These are phyloP conservation scores for Xylaria sp. DNA, from an alignment of 2,329 filamentous ascomycete genomes.

Conservation along the genomic window DNA sequence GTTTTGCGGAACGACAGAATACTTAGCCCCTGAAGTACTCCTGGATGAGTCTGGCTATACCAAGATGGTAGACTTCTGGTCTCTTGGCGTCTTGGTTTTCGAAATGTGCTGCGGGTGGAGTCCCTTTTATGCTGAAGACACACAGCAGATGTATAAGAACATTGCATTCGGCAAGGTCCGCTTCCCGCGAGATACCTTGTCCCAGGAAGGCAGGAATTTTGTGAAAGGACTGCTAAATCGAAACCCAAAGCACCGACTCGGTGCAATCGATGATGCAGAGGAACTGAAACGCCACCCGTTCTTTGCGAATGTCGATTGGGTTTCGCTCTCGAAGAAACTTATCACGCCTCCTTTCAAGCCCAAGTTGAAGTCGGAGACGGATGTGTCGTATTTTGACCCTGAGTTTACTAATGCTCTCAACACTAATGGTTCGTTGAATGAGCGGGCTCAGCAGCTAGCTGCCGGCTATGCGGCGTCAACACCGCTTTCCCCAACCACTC, in stretches of 20 bases:
- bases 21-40: slow-evolving; percentile 93
- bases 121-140: slow-evolving; percentile 98
- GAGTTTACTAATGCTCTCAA: slow-evolving; percentile 97
- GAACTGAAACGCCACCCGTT: slow-evolving; percentile 95
- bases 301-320: slow-evolving; percentile 95
- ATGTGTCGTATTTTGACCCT: slow-evolving; percentile 98
- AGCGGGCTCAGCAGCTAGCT: slow-evolving; percentile 86
- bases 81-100: slow-evolving; percentile 94
- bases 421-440: slow-evolving; percentile 87
- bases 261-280: slow-evolving; percentile 89
- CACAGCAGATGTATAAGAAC: slow-evolving; percentile 99
- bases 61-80: slow-evolving; percentile 99
- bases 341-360: slow-evolving; percentile 98
- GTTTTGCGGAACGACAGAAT: slow-evolving; percentile 98
- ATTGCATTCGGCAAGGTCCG: slow-evolving; percentile 98
- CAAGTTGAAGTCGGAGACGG: slow-evolving; percentile 93
- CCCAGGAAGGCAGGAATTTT: slow-evolving; percentile 94
- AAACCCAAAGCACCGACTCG: slow-evolving; percentile 94
- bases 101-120: slow-evolving; percentile 99
- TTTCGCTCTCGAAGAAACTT: slow-evolving; percentile 85
- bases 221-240: slow-evolving; percentile 97
- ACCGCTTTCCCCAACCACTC: slow-evolving; percentile 91
- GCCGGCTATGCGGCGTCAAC: slow-evolving; percentile 89
- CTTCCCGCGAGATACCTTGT: slow-evolving; percentile 94
- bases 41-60: slow-evolving; percentile 97